Conservation (phyloP, 805 yeast species). For the Yueomyces sinensis region DNA sequence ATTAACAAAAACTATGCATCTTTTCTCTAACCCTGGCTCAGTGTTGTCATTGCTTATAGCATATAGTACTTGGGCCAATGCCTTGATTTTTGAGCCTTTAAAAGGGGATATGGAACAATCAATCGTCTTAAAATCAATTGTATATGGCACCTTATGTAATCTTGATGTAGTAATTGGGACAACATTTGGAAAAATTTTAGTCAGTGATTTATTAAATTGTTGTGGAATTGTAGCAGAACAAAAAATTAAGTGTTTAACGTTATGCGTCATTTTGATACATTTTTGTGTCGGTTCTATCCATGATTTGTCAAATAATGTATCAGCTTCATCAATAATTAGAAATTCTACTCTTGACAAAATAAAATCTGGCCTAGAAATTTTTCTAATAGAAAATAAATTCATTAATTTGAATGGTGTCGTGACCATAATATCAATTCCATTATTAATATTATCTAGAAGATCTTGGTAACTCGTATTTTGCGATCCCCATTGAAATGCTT, state of each 20-base stretch:
- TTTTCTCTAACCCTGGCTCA: constrained; percentile 60
- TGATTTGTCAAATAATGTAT: constrained; percentile 73
- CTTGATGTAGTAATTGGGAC: constrained; percentile 63
- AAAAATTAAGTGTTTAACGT: constrained; percentile 51
- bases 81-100: constrained; percentile 70
- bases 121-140: constrained; percentile 57
- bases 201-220: constrained; percentile 51
- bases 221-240: constrained; percentile 88
- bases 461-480: constrained; percentile 37
- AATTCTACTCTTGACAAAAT: constrained; percentile 36
- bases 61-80: constrained; percentile 77
- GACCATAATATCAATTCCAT: constrained; percentile 62
- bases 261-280: constrained; percentile 37
- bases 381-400: constrained; percentile 24
- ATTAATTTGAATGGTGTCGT: constrained; percentile 73
- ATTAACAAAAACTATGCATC: constrained; percentile 79
- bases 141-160: constrained; percentile 71
- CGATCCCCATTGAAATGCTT: constrained; percentile 48
- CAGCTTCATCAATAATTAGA: constrained; percentile 86
- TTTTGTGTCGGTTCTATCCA: constrained; percentile 55
- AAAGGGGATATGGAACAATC: constrained; percentile 72
- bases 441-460: constrained; percentile 33
- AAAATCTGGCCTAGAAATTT: constrained; percentile 27
- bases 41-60: constrained; percentile 77
- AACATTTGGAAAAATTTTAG: constrained; percentile 49